Percentiles rank a stretch among this genome's conserved stretches.
Conservation (phyloP, 73 alveolate genomes). For the Paramecium tetraurelia region DNA sequence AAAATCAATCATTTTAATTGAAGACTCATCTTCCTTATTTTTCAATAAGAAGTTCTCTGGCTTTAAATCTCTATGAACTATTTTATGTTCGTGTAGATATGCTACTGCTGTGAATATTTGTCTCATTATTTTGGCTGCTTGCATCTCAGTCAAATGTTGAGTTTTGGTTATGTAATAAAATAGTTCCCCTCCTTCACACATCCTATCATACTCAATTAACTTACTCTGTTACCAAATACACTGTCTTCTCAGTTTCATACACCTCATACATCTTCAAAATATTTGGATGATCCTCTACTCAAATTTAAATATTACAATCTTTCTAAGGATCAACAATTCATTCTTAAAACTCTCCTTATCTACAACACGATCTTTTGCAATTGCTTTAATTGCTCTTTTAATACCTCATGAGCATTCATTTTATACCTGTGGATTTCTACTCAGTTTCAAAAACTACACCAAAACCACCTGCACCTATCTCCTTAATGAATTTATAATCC, state of each 20-base stretch:
- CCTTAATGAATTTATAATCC: conserved; percentile 65
- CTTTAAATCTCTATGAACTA: conserved; percentile 71
- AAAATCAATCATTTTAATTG: conserved; percentile 69
- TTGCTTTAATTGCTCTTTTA: conserved; percentile 72
- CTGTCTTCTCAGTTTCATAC: conserved; percentile 66
- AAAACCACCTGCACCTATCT: conserved; percentile 79
- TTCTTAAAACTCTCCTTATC: conserved; percentile 70
- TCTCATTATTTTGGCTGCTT: conserved; percentile 75
- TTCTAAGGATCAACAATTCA: conserved; percentile 69
- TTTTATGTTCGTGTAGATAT: conserved; percentile 62
- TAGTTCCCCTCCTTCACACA: conserved; percentile 76
- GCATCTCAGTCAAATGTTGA: conserved; percentile 75
- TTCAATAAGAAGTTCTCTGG: conserved; percentile 71
- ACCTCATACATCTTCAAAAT: conserved; percentile 72
- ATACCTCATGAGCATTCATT: neutral
- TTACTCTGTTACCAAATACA: conserved; percentile 71
- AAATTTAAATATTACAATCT: conserved; percentile 53
- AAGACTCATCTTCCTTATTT: conserved; percentile 55
- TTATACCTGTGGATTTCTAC: conserved; percentile 65
- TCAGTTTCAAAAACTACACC: conserved; percentile 72
- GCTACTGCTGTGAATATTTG: conserved; percentile 64
- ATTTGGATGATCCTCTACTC: conserved; percentile 80
- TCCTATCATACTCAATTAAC: neutral
- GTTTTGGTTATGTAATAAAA: conserved; percentile 59
- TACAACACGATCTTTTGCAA: conserved; percentile 69